Evolutionary conservation across 768 basidiomycete genomes (phyloP), one percentile per base, ranked within the genome.

Genomic region (Lentinula guzmanii): DNA sequence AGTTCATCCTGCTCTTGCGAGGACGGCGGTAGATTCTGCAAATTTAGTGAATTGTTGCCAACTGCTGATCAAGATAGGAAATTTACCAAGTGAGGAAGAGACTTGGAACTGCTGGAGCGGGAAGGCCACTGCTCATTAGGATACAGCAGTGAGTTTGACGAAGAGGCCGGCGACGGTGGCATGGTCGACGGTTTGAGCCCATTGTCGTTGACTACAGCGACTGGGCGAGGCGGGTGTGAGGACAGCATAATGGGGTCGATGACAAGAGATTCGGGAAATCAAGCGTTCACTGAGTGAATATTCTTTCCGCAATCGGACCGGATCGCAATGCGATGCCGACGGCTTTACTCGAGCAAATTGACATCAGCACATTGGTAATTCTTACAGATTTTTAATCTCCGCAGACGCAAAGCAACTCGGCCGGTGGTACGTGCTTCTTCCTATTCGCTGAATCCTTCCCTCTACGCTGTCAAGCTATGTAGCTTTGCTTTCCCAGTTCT

Each of bases 101-200:
- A 58, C 13, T 45, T 58, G 31, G 57, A 46, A 33, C 58, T 59
- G 37, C 34, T 50, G 15, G 45, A 48, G 45, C 43, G 45, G 34
- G 58, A 46, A 18, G 58, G 58, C 58, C 48, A 48, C 43, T 46
- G 33, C n/a, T 51, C 58, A 8, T 24, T 10, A 11, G 58, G 58
- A 24, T 15, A 59, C 4, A 59, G 43, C 9, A 59, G 35, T 9
- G 58, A 59, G 6, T 43, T 33, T 18, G 58, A 59, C 10, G 58
- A 59, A 16, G 58, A 59, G 18, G 58, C 43, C 8, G 58, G 58
- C n/a, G 58, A 59, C 48, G 58, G 46, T 10, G 58, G 45, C 21
- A 48, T 16, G 10, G 43, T 46, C 8, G 43, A 13, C 6, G 58
- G 45, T 18, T 34, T 37, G 0, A 50, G 45, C 37, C 37, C 58